Evolutionary conservation across 805 yeast genomes (phyloP).

Genomic region (Saturnispora sekii): DNA sequence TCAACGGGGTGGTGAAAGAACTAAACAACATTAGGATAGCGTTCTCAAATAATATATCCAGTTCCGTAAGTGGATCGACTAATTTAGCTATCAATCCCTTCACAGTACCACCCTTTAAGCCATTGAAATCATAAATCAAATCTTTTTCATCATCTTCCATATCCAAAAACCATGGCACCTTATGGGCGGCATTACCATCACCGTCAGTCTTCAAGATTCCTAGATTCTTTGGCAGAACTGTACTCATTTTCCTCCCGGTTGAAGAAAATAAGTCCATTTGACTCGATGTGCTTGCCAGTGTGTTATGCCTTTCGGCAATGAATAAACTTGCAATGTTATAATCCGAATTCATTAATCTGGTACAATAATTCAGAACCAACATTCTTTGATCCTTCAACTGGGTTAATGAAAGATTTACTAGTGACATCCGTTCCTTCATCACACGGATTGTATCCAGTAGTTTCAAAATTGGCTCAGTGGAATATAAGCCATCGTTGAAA

Average conservation of each 20-base stretch:
- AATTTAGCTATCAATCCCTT: conserved; percentile 72
- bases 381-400: conserved; percentile 65
- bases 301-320: conserved; percentile 35
- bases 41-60: conserved; percentile 50
- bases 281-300: conserved; percentile 22
- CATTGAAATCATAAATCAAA: conserved; percentile 53
- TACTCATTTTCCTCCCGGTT: conserved; percentile 1
- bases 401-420: conserved; percentile 34
- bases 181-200: neutral
- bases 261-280: conserved; percentile 25
- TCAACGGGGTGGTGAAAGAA: conserved; percentile 60
- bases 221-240: neutral
- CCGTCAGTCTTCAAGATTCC: neutral
- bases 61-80: conserved; percentile 60
- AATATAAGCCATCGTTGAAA: conserved; percentile 29
- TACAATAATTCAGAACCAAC: conserved; percentile 58
- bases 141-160: conserved; percentile 46
- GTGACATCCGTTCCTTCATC: conserved; percentile 27
- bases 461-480: conserved; percentile 22
- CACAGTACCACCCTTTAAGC: conserved; percentile 77
- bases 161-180: conserved; percentile 60
- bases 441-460: conserved; percentile 31
- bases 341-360: conserved; percentile 70
- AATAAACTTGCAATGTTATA: conserved; percentile 48
- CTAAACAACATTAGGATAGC: conserved; percentile 68